Evolutionary conservation across 148 eudicot species (phyloP).

Genomic region (Spergularia bocconei): DNA sequence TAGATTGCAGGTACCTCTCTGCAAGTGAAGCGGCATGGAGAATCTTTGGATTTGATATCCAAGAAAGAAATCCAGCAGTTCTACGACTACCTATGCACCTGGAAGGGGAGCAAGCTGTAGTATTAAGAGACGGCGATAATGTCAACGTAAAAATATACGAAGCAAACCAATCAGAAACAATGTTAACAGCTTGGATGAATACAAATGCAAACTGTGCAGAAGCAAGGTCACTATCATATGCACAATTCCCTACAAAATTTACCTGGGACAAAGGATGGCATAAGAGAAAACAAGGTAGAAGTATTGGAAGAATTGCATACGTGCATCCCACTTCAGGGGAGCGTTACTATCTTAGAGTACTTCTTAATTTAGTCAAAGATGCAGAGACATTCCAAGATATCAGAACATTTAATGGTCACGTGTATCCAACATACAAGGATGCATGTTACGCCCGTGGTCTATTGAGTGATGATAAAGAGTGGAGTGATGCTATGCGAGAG

Average conservation of each 20-base stretch:
- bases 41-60: background rate
- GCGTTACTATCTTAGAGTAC: conserved; percentile 4
- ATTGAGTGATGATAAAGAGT: conserved; percentile 5
- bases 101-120: background rate
- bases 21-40: conserved; percentile 11
- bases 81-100: background rate
- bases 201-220: background rate
- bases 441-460: conserved; percentile 9
- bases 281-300: background rate
- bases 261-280: conserved; percentile 10
- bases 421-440: background rate
- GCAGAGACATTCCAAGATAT: background rate
- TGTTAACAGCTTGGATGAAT: conserved; percentile 13
- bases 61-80: background rate
- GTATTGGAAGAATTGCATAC: background rate
- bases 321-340: conserved; percentile 4
- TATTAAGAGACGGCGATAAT: background rate
- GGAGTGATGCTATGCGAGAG: conserved; percentile 11
- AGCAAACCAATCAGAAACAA: background rate
- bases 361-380: conserved; percentile 3
- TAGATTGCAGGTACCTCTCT: conserved; percentile 10
- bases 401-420: background rate
- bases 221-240: conserved; percentile 1
- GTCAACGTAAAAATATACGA: background rate
- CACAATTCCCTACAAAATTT: background rate